Percentiles rank a stretch among this genome's conserved stretches.
phyloP scores from a whole-genome alignment of 257 asterid genomes.

The Prunella vulgaris region DNA sequence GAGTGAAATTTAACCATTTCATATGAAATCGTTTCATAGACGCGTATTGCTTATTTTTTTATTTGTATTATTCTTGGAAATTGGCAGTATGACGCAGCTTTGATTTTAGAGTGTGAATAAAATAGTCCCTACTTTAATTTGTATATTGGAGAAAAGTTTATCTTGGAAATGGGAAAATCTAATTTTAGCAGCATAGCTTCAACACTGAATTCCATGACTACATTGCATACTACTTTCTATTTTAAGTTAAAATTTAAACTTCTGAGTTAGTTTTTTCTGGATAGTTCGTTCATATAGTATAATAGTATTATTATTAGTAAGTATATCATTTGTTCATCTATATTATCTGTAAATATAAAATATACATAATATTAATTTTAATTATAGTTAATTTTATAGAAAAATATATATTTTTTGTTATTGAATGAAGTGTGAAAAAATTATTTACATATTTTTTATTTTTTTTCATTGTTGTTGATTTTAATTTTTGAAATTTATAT shows the following conservation, averaged over 20 bases:
- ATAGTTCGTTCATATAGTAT: no score
- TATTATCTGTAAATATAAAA: no score
- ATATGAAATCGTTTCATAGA: neutral
- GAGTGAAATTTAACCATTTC: neutral
- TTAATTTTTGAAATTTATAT: no score
- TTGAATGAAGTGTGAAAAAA: no score
- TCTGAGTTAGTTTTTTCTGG: no score
- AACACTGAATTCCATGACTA: conserved; percentile 19
- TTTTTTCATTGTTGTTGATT: no score
- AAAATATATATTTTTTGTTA: no score
- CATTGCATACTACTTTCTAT: neutral
- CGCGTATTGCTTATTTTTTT: neutral
- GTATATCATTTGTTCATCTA: no score
- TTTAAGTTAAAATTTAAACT: neutral
- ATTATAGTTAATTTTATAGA: no score
- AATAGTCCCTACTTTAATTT: neutral
- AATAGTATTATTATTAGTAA: no score
- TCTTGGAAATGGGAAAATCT: conserved; percentile 25
- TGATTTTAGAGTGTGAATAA: neutral
- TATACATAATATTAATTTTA: no score
- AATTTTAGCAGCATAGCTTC: neutral
- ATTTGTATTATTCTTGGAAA: neutral
- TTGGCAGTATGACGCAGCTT: neutral
- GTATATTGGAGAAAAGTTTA: neutral
- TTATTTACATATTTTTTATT: no score